Evolutionary conservation across 805 yeast species (phyloP).

Genomic region (Blastobotrys attinorum): DNA sequence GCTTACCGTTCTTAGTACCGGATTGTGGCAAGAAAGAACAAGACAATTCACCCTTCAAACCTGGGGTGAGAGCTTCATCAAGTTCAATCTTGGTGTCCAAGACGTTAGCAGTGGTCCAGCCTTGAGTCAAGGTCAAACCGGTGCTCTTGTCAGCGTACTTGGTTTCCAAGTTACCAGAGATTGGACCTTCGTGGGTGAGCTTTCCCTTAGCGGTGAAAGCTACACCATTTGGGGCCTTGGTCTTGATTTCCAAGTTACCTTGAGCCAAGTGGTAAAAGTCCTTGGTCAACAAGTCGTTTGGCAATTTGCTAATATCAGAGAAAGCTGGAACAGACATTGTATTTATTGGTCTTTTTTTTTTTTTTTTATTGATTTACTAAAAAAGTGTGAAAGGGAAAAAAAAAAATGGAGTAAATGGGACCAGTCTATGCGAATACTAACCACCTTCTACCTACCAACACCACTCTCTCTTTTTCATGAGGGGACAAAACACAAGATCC

Average conservation of each 20-base stretch:
- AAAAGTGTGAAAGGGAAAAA: slow-evolving; percentile 2
- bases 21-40: slow-evolving; percentile 83
- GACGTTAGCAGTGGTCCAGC: slow-evolving; percentile 93
- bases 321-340: slow-evolving; percentile 82
- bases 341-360: no score
- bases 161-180: slow-evolving; percentile 85
- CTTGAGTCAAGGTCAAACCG: slow-evolving; percentile 91
- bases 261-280: slow-evolving; percentile 92
- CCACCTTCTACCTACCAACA: not conserved
- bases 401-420: not conserved
- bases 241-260: slow-evolving; percentile 81
- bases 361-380: not conserved
- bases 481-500: no score
- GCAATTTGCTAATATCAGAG: slow-evolving; percentile 86
- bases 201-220: slow-evolving; percentile 91
- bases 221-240: slow-evolving; percentile 94
- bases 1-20: slow-evolving; percentile 71
- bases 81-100: slow-evolving; percentile 91
- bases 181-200: slow-evolving; percentile 66
- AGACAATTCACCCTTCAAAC: slow-evolving; percentile 86
- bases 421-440: not conserved
- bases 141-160: slow-evolving; percentile 87
- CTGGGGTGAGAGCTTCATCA: slow-evolving; percentile 86
- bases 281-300: slow-evolving; percentile 81
- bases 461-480: no score